Evolutionary conservation across 2,329 filamentous ascomycete species (phyloP).

Genomic region (Sarocladiaceae sp.): DNA sequence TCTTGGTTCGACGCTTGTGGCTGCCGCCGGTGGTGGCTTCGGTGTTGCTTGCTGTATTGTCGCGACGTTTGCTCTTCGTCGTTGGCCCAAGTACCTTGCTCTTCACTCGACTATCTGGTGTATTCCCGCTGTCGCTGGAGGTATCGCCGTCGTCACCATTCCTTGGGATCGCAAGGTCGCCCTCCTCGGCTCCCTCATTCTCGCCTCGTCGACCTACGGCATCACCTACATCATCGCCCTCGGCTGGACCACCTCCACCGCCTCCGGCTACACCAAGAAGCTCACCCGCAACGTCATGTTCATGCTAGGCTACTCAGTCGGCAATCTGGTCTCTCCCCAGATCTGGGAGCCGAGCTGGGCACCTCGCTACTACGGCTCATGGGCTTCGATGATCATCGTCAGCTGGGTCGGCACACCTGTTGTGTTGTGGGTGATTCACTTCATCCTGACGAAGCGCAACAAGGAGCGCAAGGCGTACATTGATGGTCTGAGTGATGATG

Average conservation of each 20-base stretch:
- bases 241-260: slow-evolving; percentile 31
- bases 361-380: slow-evolving; percentile 22
- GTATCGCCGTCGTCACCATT: slow-evolving; percentile 23
- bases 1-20: slow-evolving; percentile 32
- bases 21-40: slow-evolving; percentile 31
- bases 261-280: slow-evolving; percentile 38
- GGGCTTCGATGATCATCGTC: slow-evolving; percentile 20
- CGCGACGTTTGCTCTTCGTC: slow-evolving; percentile 24
- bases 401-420: slow-evolving; percentile 29
- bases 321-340: slow-evolving; percentile 24
- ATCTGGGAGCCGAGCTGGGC: slow-evolving; percentile 23
- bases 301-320: slow-evolving; percentile 30
- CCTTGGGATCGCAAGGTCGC: slow-evolving; percentile 19
- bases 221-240: slow-evolving; percentile 24
- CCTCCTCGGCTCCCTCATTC: slow-evolving; percentile 14
- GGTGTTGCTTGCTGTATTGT: slow-evolving; percentile 26
- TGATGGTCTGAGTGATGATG: not conserved
- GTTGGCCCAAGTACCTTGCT: slow-evolving; percentile 26
- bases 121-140: slow-evolving; percentile 20
- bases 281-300: slow-evolving; percentile 26
- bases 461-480: not conserved
- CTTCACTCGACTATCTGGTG: slow-evolving; percentile 24
- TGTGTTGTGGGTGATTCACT: not conserved
- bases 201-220: slow-evolving; percentile 29
- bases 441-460: not conserved